Evolutionary conservation across 2,329 filamentous ascomycete genomes (phyloP), one percentile per base, ranked within the genome.

Genomic region (Aspergillus aculeatinus): DNA sequence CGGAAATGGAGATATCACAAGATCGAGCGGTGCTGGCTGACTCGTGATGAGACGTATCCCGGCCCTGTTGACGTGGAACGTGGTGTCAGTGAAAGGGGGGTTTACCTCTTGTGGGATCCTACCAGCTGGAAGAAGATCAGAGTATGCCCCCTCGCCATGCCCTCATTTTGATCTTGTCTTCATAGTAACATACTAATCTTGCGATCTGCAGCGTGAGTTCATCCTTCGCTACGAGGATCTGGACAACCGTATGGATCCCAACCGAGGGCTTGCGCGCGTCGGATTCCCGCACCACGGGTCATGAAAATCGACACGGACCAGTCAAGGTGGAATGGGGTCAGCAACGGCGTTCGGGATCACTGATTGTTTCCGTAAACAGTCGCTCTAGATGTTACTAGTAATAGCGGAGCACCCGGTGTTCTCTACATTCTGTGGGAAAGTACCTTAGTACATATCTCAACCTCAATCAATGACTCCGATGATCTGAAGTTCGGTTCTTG

Each of bases 1-100:
- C 76, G 80, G 61, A 82, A 82, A 65, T 82, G 80, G 80, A 73
- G 80, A 52, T 82, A 82, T 65, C 80, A 82, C 68, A 82, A 82
- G 71, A 72, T 79, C n/a, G 79, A 81, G 63, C 76, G 80, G 51
- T 80, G 79, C 67, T 82, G 80, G 80, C 71, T 82, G 57, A 82
- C 80, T 29, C 74, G 80, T 55, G 80, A 82, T 59, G 78, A 80
- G 51, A 74, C 74, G 27, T 80, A 78, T 57, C 76, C 78, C 9
- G 78, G 77, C 11, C 80, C 80, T 7, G 77, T 81, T n/a, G 74
- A 80, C 51, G 72, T 81, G 27, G 79, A 80, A 61, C 74, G 78
- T 49, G 78, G 78, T 42, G 74, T 79, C 44, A 81, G 78, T 51
- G 80, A 82, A 64, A 77, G 79, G 58, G 80, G 80, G n/a, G 79